A percentile compares a stretch with the other conserved stretches of the same genome.
phyloP scores from a whole-genome alignment of 1,284 basidiomycete species.

The Sporisorium scitamineum region DNA sequence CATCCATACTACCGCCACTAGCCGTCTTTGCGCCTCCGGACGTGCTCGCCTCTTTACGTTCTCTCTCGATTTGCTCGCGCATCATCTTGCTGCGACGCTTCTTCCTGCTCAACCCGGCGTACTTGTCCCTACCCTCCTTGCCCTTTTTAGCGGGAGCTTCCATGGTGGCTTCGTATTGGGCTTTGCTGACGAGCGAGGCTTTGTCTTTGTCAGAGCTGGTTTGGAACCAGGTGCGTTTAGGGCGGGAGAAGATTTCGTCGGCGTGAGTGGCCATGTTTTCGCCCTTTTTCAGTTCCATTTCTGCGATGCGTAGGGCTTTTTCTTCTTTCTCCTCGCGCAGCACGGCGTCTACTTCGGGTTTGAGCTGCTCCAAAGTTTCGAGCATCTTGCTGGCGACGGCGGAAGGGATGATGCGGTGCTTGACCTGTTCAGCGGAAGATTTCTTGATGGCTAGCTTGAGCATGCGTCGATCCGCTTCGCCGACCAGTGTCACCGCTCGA shows the following conservation, averaged over 20 bases:
- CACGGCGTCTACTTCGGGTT: conserved; percentile 83
- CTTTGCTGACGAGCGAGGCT: conserved; percentile 37
- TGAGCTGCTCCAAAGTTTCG: conserved; percentile 79
- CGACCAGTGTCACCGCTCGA: conserved; percentile 91
- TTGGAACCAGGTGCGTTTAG: conserved; percentile 98
- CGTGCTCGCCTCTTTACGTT: conserved; percentile 27
- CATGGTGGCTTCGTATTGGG: conserved; percentile 56
- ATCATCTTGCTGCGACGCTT: conserved; percentile 59
- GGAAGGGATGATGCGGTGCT: conserved; percentile 88
- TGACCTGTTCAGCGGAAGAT: conserved; percentile 83
- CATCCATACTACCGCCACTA: conserved; percentile 36
- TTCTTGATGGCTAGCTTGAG: conserved; percentile 95
- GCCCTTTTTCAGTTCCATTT: conserved; percentile 96
- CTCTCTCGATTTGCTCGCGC: conserved; percentile 60
- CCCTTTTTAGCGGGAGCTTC: conserved; percentile 26
- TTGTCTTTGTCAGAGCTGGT: conserved; percentile 81
- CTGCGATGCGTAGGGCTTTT: conserved; percentile 79
- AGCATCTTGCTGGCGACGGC: conserved; percentile 82
- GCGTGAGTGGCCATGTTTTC: conserved; percentile 95
- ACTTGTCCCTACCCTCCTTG: conserved; percentile 34
- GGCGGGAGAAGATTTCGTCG: conserved; percentile 92
- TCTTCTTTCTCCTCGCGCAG: conserved; percentile 95
- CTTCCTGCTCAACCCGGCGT: conserved; percentile 60
- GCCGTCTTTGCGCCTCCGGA: conserved; percentile 24
- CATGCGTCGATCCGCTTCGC: conserved; percentile 95